These are phyloP conservation scores for Rhizopogon parksii DNA, from an alignment of 1,284 basidiomycete genomes.

Conservation along the genomic window DNA sequence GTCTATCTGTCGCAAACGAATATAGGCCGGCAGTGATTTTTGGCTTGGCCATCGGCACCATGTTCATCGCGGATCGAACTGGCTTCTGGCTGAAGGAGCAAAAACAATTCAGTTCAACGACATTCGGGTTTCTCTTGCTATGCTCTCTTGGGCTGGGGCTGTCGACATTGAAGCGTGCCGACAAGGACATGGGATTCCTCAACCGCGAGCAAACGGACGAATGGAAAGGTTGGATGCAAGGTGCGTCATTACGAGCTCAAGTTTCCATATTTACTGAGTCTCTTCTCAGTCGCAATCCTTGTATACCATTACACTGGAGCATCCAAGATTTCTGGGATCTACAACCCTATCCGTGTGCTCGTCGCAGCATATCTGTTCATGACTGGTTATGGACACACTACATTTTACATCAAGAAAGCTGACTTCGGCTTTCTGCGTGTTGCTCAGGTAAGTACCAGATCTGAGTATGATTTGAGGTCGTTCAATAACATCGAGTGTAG, in stretches of 20 bases:
- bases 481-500: conserved; percentile 29
- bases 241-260: conserved; percentile 36
- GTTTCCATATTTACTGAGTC: conserved; percentile 7
- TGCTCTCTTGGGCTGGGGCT: conserved; percentile 53
- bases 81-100: conserved; percentile 83
- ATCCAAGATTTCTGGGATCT: conserved; percentile 83
- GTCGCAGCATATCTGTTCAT: conserved; percentile 85
- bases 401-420: conserved; percentile 78
- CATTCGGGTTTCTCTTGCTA: conserved; percentile 58
- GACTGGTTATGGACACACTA: conserved; percentile 71
- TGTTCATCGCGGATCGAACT: conserved; percentile 76
- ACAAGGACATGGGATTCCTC: conserved; percentile 81
- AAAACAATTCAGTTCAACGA: conserved; percentile 69
- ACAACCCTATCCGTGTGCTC: conserved; percentile 81
- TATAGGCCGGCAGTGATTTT: conserved; percentile 50
- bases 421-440: conserved; percentile 77
- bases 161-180: conserved; percentile 57
- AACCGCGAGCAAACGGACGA: conserved; percentile 90
- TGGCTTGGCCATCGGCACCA: conserved; percentile 57
- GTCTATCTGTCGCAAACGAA: conserved; percentile 19
- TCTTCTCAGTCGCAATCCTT: conserved; percentile 64
- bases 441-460: conserved; percentile 43
- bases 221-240: conserved; percentile 97
- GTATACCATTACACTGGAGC: conserved; percentile 87
- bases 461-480: neutral